Evolutionary conservation across 257 asterid species (phyloP).

Genomic region (Solanum phureja): DNA sequence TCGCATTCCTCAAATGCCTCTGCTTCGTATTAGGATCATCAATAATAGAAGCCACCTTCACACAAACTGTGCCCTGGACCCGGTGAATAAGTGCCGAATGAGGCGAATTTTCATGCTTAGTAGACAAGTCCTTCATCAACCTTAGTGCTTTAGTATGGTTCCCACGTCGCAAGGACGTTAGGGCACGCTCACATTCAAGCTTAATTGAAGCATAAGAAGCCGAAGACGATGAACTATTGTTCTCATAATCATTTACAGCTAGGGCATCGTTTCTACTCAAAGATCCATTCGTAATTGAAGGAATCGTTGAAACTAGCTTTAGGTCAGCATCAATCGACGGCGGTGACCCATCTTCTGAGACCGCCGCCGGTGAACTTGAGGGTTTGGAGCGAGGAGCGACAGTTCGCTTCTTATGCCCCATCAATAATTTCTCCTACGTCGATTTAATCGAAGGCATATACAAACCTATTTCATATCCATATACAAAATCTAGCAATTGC

Average conservation of each 20-base stretch:
- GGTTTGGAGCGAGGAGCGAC: conserved; percentile 29
- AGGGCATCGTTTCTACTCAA: neutral
- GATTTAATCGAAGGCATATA: conserved; percentile 16
- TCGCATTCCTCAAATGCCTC: conserved; percentile 56
- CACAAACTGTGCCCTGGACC: conserved; percentile 66
- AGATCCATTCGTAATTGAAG: neutral
- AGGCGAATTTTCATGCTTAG: conserved; percentile 45
- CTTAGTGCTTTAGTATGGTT: conserved; percentile 64
- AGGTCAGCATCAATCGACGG: neutral
- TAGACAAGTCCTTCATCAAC: conserved; percentile 62
- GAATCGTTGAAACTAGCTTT: neutral
- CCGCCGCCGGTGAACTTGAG: conserved; percentile 14
- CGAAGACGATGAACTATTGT: neutral
- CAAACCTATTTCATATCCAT: neutral
- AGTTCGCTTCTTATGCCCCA: conserved; percentile 48
- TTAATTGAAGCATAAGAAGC: conserved; percentile 30
- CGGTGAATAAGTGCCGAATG: conserved; percentile 54
- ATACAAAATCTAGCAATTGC: neutral
- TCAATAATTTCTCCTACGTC: neutral
- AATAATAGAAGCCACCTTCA: conserved; percentile 48
- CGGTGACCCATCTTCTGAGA: neutral
- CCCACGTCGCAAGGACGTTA: conserved; percentile 51
- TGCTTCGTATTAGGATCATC: conserved; percentile 61
- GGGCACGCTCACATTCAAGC: conserved; percentile 62
- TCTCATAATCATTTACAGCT: neutral